Conservation (phyloP, 2,329 filamentous ascomycete genomes). For the Colletotrichum scovillei region DNA sequence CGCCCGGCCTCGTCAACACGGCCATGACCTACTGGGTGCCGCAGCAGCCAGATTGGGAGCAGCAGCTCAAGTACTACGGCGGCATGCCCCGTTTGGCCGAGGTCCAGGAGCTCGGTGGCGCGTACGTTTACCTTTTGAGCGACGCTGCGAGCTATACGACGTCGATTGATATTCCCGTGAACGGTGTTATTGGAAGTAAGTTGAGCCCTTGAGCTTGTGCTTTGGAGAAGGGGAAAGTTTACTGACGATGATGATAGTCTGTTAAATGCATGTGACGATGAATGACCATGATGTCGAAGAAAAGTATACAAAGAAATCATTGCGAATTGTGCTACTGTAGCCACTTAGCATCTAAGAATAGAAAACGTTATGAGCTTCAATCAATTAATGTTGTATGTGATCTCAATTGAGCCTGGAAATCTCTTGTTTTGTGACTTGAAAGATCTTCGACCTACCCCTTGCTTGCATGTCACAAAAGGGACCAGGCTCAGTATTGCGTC, state of each 20-base stretch:
- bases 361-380: no score
- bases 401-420: no score
- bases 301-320: not conserved
- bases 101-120: conserved; percentile 62
- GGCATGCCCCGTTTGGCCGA: conserved; percentile 61
- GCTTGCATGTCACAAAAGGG: no score
- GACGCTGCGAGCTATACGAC: conserved; percentile 64
- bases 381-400: no score
- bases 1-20: conserved; percentile 55
- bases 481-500: no score
- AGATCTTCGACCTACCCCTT: no score
- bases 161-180: conserved; percentile 61
- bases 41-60: conserved; percentile 63
- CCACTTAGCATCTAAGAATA: not conserved
- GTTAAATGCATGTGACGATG: not conserved
- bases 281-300: not conserved
- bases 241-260: not conserved
- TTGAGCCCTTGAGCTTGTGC: not conserved
- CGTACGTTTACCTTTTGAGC: conserved; percentile 67
- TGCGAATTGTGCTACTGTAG: no score
- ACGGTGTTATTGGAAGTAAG: conserved; percentile 49
- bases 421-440: no score
- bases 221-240: no score
- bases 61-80: conserved; percentile 68
- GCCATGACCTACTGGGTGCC: conserved; percentile 63